Evolutionary conservation across 1,284 basidiomycete species (phyloP), one percentile per base, ranked within the genome.

Genomic region (Apiotrichum siamense): DNA sequence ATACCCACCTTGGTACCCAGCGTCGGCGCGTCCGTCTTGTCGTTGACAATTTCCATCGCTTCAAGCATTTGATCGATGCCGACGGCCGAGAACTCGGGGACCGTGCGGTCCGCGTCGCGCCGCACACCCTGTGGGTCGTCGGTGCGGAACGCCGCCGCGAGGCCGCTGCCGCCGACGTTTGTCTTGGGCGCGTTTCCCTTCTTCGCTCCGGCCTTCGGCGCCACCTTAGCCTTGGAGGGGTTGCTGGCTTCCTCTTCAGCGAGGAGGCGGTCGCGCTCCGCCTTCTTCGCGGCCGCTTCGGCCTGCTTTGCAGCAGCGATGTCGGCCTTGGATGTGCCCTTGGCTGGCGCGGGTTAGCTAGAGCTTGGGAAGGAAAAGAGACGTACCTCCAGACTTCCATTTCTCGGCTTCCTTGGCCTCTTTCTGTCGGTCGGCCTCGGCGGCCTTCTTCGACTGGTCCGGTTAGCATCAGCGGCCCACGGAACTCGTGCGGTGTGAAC

Each of bases 11-110:
- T 74, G 10, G 71, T 60, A 10, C 89, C 89, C 41, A 93, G 76
- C 54, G 86, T 86, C 1, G 89, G 88, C 75, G 93, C 96, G 73
- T 97, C 92, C 78, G 83, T 85, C 78, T 88, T 91, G 9, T 88
- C 87, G 46, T 83, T 94, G 12, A 94, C 90, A 3, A 94, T 79
- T 53, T 87, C 85, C 62, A 97, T 75, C 54, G 96, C 80, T 73
- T 96, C 93, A 43, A 98, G 73, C 10, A 90, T 91, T 67, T 92
- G 88, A 67, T 98, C 93, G 49, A 97, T 80, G 13, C 91, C 93
- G 20, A 85, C 86, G 7, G 93, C 94, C 12, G 81, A 73, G 71
- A 82, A 88, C 65, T 83, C 84, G 71, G 88, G 82, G 11, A 80
- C 73, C 52, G 80, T 77, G 20, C 52, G 53, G 31, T 67, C 63